Conservation (phyloP, 129 eudicot species). For the Arctium minus region DNA sequence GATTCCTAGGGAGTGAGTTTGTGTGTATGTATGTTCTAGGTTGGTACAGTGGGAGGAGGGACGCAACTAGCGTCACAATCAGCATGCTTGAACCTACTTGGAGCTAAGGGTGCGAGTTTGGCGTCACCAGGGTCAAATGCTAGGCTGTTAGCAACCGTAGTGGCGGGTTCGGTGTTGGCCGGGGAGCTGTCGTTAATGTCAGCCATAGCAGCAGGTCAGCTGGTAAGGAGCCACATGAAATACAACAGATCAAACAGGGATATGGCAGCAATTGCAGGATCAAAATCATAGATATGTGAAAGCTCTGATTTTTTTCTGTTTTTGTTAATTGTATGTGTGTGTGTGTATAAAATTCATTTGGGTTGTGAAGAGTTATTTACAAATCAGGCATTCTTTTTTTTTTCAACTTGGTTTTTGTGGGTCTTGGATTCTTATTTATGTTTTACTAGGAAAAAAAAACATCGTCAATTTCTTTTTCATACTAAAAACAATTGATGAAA, state of each 20-base stretch:
- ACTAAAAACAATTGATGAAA: neutral
- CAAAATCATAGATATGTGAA: neutral
- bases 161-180: conserved; percentile 71
- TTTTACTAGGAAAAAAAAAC: neutral
- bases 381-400: neutral
- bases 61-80: conserved; percentile 75
- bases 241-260: conserved; percentile 73
- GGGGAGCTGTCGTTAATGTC: conserved; percentile 83
- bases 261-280: conserved; percentile 22
- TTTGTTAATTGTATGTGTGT: neutral
- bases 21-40: conserved; percentile 24
- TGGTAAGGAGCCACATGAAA: conserved; percentile 78
- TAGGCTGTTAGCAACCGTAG: conserved; percentile 53
- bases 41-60: conserved; percentile 81
- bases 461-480: neutral
- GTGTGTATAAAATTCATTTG: neutral
- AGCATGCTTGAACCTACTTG: conserved; percentile 70
- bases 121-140: conserved; percentile 64
- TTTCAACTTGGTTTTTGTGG: neutral
- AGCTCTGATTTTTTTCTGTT: neutral
- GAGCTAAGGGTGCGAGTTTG: conserved; percentile 59
- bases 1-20: neutral
- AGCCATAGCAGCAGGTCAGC: conserved; percentile 75
- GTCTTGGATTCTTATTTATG: neutral
- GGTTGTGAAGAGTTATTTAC: neutral